Base-by-base conservation (phyloP, 768 basidiomycete genomes). In the Imleria badia region DNA sequence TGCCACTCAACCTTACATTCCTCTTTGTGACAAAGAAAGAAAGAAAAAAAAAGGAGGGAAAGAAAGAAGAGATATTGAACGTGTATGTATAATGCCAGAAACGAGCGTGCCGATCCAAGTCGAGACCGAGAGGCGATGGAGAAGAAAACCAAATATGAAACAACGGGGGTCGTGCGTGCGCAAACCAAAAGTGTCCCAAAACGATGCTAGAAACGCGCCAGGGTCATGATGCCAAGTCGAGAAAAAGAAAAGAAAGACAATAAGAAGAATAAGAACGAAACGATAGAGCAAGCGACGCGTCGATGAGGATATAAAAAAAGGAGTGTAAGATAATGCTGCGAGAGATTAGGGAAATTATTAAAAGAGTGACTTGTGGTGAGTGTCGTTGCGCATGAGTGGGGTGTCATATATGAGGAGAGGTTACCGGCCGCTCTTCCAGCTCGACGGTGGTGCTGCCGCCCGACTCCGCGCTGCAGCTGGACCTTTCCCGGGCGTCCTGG, bases 371-470 rank as follows among this genome's bases (percentile, higher is more conserved):
- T 52, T 19, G 46, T 13, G 31, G 19, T 52, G 30, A 49, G 22
- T 11, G n/a, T 48, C 15, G 36, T 33, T 4, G 29, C 12, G 29
- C 23, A 42, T 36, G 3, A 19, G 19, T 19, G 58, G n/a, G n/a
- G n/a, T n/a, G n/a, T n/a, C n/a, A n/a, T n/a, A n/a, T n/a, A n/a
- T n/a, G n/a, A n/a, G n/a, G n/a, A n/a, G n/a, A n/a, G n/a, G n/a
- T 59, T 44, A 70, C 33, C 64, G 64, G 5, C 56, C 29, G 42
- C 10, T 70, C 67, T 80, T 84, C 84, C 84, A 86, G 58, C 84
- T 85, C 34, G 84, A 86, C 13, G 84, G 84, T 10, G 84, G 84
- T 2, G 77, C 72, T 2, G 77, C 72, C n/a, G 72, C 72, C 43
- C 58, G 56, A 22, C 65, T 75, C 58, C 69, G 56, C 44, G 46